phyloP scores from a whole-genome alignment of 495 filamentous ascomycete species.

The Polyplosphaeria fusca region DNA sequence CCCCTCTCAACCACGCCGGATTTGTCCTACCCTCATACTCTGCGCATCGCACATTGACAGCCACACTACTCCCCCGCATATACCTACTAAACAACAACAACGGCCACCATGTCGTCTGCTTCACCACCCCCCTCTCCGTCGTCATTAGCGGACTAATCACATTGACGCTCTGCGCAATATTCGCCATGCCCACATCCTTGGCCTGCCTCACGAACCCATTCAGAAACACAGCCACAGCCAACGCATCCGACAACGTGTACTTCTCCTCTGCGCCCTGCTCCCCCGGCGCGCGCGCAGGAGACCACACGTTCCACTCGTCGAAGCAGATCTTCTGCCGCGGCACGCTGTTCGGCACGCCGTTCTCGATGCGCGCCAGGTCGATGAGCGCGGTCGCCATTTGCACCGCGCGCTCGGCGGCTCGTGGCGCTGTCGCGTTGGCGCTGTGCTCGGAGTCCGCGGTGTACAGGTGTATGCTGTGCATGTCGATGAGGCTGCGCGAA shows the following conservation, averaged over 20 bases:
- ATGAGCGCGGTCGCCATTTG: constrained; percentile 65
- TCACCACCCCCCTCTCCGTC: constrained; percentile 56
- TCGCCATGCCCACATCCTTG: constrained; percentile 71
- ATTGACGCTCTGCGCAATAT: constrained; percentile 76
- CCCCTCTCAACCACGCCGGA: constrained; percentile 61
- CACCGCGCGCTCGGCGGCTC: constrained; percentile 70
- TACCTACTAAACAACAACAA: constrained; percentile 66
- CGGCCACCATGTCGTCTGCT: constrained; percentile 78
- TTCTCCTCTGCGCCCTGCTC: constrained; percentile 38
- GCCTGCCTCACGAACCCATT: constrained; percentile 79
- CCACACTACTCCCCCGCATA: constrained; percentile 69
- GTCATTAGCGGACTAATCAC: constrained; percentile 78
- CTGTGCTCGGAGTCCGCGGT: constrained; percentile 54
- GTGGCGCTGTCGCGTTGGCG: constrained; percentile 50
- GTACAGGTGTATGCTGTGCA: constrained; percentile 71
- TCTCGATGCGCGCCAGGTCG: constrained; percentile 72
- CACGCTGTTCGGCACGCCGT: constrained; percentile 53
- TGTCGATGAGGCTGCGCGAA: constrained; percentile 53
- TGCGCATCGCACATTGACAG: constrained; percentile 55
- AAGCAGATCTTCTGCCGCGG: constrained; percentile 69
- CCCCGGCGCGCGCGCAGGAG: constrained; percentile 65
- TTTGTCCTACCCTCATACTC: constrained; percentile 63
- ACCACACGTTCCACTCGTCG: constrained; percentile 87
- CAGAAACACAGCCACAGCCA: constrained; percentile 70
- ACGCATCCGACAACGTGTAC: constrained; percentile 70